Evolutionary conservation across 257 asterid genomes (phyloP).

Genomic region (Solanum appendiculatum): DNA sequence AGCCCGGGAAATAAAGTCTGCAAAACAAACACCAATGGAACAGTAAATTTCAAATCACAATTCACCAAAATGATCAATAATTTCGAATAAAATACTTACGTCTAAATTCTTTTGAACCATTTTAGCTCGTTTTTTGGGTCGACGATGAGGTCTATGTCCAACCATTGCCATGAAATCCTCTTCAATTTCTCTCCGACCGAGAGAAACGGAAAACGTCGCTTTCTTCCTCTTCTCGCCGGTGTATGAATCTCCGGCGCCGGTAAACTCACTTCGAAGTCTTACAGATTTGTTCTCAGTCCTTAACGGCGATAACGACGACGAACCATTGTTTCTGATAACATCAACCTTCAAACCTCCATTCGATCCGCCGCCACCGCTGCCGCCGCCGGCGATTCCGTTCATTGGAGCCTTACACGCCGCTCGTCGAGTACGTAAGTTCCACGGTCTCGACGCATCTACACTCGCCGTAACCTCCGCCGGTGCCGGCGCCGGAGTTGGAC

Average conservation of each 20-base stretch:
- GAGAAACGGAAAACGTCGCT: constrained; percentile 38
- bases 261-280: constrained; percentile 6
- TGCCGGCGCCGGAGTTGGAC: neutral
- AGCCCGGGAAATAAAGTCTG: constrained; percentile 16
- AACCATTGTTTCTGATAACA: constrained; percentile 7
- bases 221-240: constrained; percentile 32
- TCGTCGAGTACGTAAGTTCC: constrained; percentile 58
- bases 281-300: constrained; percentile 14
- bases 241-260: neutral
- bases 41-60: neutral
- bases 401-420: constrained; percentile 31
- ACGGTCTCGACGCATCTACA: constrained; percentile 29
- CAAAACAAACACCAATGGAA: neutral
- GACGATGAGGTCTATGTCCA: constrained; percentile 54
- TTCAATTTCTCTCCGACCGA: constrained; percentile 40
- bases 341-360: constrained; percentile 5
- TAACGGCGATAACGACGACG: constrained; percentile 13
- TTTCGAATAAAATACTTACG: constrained; percentile 18
- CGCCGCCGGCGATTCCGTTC: constrained; percentile 4
- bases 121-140: constrained; percentile 54
- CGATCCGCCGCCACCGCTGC: neutral
- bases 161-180: constrained; percentile 50
- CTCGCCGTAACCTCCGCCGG: neutral
- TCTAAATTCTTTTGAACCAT: constrained; percentile 48
- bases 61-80: neutral